A percentile compares a stretch with the other conserved stretches of the same genome.
Conservation (phyloP, 352 stramenopile genomes). For the Phytophthora cactorum region DNA sequence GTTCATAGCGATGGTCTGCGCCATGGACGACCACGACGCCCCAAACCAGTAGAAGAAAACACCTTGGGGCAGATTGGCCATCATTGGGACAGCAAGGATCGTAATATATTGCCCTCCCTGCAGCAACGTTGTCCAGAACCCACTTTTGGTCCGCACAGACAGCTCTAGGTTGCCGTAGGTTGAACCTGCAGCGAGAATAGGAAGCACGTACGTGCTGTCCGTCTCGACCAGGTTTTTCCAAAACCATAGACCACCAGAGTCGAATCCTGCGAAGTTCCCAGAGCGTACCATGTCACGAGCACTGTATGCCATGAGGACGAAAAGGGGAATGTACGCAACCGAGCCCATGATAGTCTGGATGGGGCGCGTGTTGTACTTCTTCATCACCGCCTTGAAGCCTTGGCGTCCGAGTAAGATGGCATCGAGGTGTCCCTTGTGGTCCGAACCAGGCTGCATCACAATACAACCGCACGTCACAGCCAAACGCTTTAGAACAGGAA, state of each 20-base stretch:
- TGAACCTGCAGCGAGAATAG: slow-evolving; percentile 54
- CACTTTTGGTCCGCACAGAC: slow-evolving; percentile 52
- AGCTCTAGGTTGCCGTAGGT: slow-evolving; percentile 77
- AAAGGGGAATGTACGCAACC: slow-evolving; percentile 74
- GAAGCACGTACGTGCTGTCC: slow-evolving; percentile 68
- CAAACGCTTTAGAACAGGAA: slow-evolving; percentile 1
- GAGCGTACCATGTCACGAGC: slow-evolving; percentile 80
- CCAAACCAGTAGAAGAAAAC: slow-evolving; percentile 88
- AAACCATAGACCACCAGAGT: slow-evolving; percentile 64
- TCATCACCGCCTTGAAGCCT: slow-evolving; percentile 63
- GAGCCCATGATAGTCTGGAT: slow-evolving; percentile 70
- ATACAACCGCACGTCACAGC: slow-evolving; percentile 14
- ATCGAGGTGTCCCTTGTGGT: slow-evolving; percentile 56
- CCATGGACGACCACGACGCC: slow-evolving; percentile 71
- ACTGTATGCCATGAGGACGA: slow-evolving; percentile 78
- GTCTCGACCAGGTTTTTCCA: slow-evolving; percentile 75
- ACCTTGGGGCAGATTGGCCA: slow-evolving; percentile 64
- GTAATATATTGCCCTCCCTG: slow-evolving; percentile 59
- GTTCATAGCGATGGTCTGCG: slow-evolving; percentile 64
- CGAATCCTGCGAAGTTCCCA: slow-evolving; percentile 63
- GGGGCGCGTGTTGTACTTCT: slow-evolving; percentile 78
- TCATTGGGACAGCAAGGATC: slow-evolving; percentile 59
- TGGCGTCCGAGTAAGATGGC: slow-evolving; percentile 56
- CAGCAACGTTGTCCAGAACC: slow-evolving; percentile 50
- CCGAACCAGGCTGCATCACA: slow-evolving; percentile 40